Percentiles rank a stretch among this genome's conserved stretches.
Conservation (phyloP, 176 grass and related monocot species). For the Eragrostis curvula region DNA sequence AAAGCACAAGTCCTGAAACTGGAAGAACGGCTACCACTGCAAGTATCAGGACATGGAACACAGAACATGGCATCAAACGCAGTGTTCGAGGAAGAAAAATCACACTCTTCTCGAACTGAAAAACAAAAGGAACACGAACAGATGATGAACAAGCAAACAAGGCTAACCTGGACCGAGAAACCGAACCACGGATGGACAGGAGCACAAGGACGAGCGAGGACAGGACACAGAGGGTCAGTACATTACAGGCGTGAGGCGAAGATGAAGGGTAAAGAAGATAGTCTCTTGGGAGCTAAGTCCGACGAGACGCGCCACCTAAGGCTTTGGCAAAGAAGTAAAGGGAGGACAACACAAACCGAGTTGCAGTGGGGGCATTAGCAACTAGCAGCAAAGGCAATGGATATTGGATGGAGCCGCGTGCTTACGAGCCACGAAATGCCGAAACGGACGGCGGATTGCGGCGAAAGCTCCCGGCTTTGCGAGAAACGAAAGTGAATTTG, state of each 20-base stretch:
- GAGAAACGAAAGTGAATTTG: constrained; percentile 8
- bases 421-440: constrained; percentile 47
- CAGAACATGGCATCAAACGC: not conserved
- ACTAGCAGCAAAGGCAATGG: constrained; percentile 19
- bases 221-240: constrained; percentile 28
- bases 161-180: constrained; percentile 27
- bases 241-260: not conserved
- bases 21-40: constrained; percentile 43
- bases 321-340: constrained; percentile 86
- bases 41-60: constrained; percentile 33
- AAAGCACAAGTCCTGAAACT: constrained; percentile 29
- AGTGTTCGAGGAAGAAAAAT: not conserved
- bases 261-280: constrained; percentile 28
- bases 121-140: not conserved
- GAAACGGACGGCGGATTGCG: not conserved
- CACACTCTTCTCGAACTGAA: not conserved
- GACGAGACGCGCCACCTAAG: constrained; percentile 57
- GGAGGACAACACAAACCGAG: constrained; percentile 44
- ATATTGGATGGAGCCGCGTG: constrained; percentile 22
- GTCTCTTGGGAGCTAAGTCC: constrained; percentile 53
- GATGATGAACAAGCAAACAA: not conserved
- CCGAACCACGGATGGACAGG: not conserved
- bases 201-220: constrained; percentile 20
- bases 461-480: constrained; percentile 3
- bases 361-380: not conserved